phyloP scores from a whole-genome alignment of 495 filamentous ascomycete genomes.

The Penicillium macrosclerotiorum region DNA sequence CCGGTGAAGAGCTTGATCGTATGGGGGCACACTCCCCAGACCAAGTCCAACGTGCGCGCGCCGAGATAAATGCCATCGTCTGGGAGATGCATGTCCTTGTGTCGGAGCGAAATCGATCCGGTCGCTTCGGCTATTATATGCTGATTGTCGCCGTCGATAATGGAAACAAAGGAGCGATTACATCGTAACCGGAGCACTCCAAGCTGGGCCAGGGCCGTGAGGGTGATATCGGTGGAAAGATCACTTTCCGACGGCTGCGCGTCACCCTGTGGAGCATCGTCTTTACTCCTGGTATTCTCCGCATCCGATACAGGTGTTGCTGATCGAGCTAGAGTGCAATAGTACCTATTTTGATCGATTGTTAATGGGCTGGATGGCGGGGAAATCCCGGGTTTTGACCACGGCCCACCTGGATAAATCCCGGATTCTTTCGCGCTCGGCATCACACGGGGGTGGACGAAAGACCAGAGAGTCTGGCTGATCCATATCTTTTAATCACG shows the following conservation, averaged over 20 bases:
- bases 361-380: not conserved
- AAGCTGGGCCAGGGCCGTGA: slow-evolving; percentile 64
- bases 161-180: slow-evolving; percentile 55
- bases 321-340: slow-evolving; percentile 25
- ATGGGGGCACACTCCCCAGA: slow-evolving; percentile 48
- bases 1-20: slow-evolving; percentile 37
- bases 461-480: slow-evolving; percentile 9
- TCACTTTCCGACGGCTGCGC: slow-evolving; percentile 12
- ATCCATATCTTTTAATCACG: slow-evolving; percentile 9
- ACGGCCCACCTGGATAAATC: slow-evolving; percentile 21
- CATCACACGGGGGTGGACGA: slow-evolving; percentile 11
- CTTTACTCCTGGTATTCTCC: not conserved
- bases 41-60: slow-evolving; percentile 39
- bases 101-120: slow-evolving; percentile 44
- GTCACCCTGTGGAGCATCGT: slow-evolving; percentile 9
- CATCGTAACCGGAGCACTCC: slow-evolving; percentile 52
- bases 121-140: slow-evolving; percentile 66
- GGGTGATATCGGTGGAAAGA: slow-evolving; percentile 53
- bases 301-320: not conserved
- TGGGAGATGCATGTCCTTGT: slow-evolving; percentile 30
- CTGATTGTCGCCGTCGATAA: slow-evolving; percentile 57
- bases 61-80: slow-evolving; percentile 46
- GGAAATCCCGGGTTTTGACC: not conserved
- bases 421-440: slow-evolving; percentile 22
- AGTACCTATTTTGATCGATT: slow-evolving; percentile 25